Evolutionary conservation across 768 basidiomycete species (phyloP), one percentile per base, ranked within the genome.

Genomic region (Boletellus emodensis): DNA sequence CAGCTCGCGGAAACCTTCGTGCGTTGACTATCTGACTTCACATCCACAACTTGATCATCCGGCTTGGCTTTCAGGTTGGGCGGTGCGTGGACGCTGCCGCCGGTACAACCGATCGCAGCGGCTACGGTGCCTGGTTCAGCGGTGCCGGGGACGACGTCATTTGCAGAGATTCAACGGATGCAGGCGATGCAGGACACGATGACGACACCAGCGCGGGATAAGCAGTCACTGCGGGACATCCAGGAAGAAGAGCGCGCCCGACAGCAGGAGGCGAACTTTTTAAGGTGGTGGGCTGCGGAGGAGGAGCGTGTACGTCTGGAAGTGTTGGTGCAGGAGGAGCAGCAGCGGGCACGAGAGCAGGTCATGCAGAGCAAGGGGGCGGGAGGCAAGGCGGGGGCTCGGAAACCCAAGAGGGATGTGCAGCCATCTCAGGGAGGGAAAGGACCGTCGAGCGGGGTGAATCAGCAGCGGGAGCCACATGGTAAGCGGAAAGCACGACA

Each of bases 281-380:
- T 94, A 65, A 78, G 73, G 58, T 97, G 94, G 94, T 96, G 93
- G 91, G 73, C 81, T 1, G 83, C 76, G 7, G 94, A 95, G 66
- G 90, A 92, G 65, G 82, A 80, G 59, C 75, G 87, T 14, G 65
- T 89, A n/a, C 75, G 70, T 55, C 55, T 71, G 32, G 84, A 87
- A 65, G 72, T 73, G 46, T 47, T 42, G 35, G 49, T 26, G 15
- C 52, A 47, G 30, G 53, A 43, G 15, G 45, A 33, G 24, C 32
- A n/a, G n/a, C n/a, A 2, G n/a, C 36, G 5, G 24, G 6, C 24
- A 24, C 24, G 24, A 6, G 40, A 0, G 3, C 48, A 40, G 28
- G 36, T 13, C 3, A 18, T 9, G 35, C 43, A 28, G 35, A 38
- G 37, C 22, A 55, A 51, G 53, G 39, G 37, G 40, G 55, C 30